Evolutionary conservation across 2,329 filamentous ascomycete genomes (phyloP).

Genomic region (Neoarthrinium moseri): DNA sequence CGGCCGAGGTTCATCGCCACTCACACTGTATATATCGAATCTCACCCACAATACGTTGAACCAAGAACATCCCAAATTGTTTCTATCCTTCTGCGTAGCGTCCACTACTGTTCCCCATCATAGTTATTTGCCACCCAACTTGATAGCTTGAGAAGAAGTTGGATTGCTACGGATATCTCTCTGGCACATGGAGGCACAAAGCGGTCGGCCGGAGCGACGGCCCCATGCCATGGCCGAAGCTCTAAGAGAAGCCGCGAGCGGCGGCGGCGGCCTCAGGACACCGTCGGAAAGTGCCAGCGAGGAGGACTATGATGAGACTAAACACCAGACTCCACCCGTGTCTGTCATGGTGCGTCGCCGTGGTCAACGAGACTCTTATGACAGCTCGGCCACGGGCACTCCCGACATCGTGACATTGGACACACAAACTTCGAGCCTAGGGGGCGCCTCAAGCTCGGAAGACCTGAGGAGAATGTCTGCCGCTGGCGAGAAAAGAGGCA

Average conservation of each 20-base stretch:
- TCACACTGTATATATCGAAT: no score
- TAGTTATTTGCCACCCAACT: no score
- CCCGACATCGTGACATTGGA: slow-evolving; percentile 21
- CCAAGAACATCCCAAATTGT: no score
- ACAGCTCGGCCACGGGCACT: slow-evolving; percentile 20
- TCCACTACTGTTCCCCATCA: no score
- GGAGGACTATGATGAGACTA: slow-evolving; percentile 42
- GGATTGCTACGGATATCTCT: no score
- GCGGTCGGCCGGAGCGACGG: no score
- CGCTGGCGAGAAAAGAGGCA: slow-evolving; percentile 13
- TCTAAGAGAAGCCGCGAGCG: background rate
- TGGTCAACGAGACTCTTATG: slow-evolving; percentile 16
- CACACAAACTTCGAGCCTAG: background rate
- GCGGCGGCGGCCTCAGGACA: slow-evolving; percentile 1
- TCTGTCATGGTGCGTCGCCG: slow-evolving; percentile 19
- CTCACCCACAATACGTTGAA: no score
- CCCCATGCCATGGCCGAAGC: background rate
- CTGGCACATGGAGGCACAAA: no score
- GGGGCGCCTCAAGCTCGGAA: slow-evolving; percentile 12
- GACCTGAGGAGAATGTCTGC: slow-evolving; percentile 8
- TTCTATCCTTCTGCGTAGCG: no score
- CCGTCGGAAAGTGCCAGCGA: slow-evolving; percentile 41
- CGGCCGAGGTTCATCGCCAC: no score
- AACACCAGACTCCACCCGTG: slow-evolving; percentile 14
- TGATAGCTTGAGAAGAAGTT: no score